These are phyloP conservation scores for Scleroderma bovista DNA, from an alignment of 768 basidiomycete genomes.

Conservation along the genomic window DNA sequence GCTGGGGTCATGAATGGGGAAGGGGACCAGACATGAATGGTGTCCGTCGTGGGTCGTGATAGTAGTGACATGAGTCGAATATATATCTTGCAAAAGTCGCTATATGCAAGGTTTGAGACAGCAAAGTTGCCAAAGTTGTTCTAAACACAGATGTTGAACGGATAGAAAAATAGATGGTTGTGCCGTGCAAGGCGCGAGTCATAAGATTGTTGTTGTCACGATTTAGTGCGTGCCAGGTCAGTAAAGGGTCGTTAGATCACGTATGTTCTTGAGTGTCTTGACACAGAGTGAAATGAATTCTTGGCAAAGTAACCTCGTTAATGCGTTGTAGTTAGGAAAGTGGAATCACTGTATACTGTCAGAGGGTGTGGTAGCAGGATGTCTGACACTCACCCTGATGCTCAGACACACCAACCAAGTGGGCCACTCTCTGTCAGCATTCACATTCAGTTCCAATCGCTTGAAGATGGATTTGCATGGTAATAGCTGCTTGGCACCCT, in stretches of 20 bases:
- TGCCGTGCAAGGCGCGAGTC: slow-evolving; percentile 3
- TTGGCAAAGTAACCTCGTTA: slow-evolving; percentile 21
- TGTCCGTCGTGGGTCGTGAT: slow-evolving; percentile 25
- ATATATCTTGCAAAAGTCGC: slow-evolving; percentile 12
- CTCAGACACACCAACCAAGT: slow-evolving; percentile 11
- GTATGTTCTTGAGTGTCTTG: slow-evolving; percentile 10
- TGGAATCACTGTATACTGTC: slow-evolving; percentile 8
- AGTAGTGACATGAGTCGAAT: slow-evolving; percentile 25
- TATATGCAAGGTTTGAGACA: slow-evolving; percentile 17
- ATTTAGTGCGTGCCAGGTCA: slow-evolving; percentile 11
- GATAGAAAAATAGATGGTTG: slow-evolving; percentile 2
- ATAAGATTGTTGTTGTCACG: slow-evolving; percentile 21
- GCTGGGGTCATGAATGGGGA: slow-evolving; percentile 24
- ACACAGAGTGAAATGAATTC: slow-evolving; percentile 12
- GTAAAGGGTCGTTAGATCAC: slow-evolving; percentile 13
- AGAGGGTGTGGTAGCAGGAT: not conserved
- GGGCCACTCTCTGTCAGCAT: slow-evolving; percentile 25
- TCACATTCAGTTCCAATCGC: slow-evolving; percentile 34
- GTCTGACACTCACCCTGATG: slow-evolving; percentile 18
- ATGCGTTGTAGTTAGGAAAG: slow-evolving; percentile 16
- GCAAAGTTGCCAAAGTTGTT: slow-evolving; percentile 21
- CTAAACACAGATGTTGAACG: slow-evolving; percentile 13
- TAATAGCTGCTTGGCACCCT: slow-evolving; percentile 18
- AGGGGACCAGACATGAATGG: slow-evolving; percentile 19
- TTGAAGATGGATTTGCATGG: slow-evolving; percentile 25